Conservation (phyloP, 2,329 filamentous ascomycete species). For the Niveomyces coronatus region DNA sequence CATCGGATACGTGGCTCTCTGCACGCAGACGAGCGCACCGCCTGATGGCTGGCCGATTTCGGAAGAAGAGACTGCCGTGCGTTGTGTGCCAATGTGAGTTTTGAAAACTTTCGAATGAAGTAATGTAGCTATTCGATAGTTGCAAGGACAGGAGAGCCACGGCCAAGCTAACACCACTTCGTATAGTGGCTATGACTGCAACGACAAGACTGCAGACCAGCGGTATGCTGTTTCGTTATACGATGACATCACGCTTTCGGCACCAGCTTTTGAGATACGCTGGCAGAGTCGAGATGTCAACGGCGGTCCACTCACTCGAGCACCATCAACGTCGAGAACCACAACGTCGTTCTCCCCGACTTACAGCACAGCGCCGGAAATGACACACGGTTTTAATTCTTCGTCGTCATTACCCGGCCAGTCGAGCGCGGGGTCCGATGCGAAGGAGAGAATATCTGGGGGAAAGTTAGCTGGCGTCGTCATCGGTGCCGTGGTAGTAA, state of each 20-base stretch:
- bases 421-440: background rate
- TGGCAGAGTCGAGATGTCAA: conserved; percentile 16
- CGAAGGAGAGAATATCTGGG: background rate
- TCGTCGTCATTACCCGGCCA: background rate
- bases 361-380: no score
- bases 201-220: conserved; percentile 13
- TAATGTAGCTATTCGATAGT: background rate
- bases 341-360: background rate
- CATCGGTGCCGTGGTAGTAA: background rate
- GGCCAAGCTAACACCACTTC: background rate
- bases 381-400: background rate
- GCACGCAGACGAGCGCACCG: conserved; percentile 15
- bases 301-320: background rate
- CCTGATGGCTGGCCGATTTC: conserved; percentile 14
- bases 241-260: conserved; percentile 15
- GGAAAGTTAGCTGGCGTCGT: conserved; percentile 4
- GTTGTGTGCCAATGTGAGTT: conserved; percentile 19
- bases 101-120: background rate
- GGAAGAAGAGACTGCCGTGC: conserved; percentile 18
- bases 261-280: conserved; percentile 21
- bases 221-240: conserved; percentile 15
- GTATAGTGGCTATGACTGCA: conserved; percentile 15
- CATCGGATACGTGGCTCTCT: conserved; percentile 17
- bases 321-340: background rate
- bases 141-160: conserved; percentile 1